A percentile compares a stretch with the other conserved stretches of the same genome.
phyloP scores from a whole-genome alignment of 257 asterid species.

The Gardenia jasminoides region DNA sequence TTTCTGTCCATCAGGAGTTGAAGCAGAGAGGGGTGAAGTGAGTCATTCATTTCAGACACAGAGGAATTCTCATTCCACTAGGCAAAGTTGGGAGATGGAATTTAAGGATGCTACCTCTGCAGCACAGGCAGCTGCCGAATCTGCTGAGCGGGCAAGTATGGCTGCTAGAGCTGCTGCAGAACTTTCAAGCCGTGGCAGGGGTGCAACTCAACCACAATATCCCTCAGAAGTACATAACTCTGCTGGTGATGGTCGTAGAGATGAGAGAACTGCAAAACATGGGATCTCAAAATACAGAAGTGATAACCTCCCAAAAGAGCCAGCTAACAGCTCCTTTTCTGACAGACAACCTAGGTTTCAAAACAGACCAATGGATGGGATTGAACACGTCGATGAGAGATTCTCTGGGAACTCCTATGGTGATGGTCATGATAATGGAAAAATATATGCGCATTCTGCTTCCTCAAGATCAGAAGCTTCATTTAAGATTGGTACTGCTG shows the following conservation, averaged over 20 bases:
- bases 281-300: slow-evolving; percentile 20
- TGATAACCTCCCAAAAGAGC: slow-evolving; percentile 35
- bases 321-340: slow-evolving; percentile 25
- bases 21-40: slow-evolving; percentile 24
- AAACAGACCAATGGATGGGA: slow-evolving; percentile 26
- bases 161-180: slow-evolving; percentile 96
- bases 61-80: slow-evolving; percentile 30
- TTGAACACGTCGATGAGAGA: slow-evolving; percentile 30
- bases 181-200: slow-evolving; percentile 50
- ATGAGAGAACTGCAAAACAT: slow-evolving; percentile 33
- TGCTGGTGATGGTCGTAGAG: slow-evolving; percentile 25
- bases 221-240: slow-evolving; percentile 40
- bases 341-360: slow-evolving; percentile 30
- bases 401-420: slow-evolving; percentile 23
- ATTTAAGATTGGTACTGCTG: slow-evolving; percentile 28
- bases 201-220: slow-evolving; percentile 37
- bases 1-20: slow-evolving; percentile 21
- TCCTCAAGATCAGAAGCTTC: slow-evolving; percentile 41
- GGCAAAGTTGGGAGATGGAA: slow-evolving; percentile 62
- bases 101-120: slow-evolving; percentile 92
- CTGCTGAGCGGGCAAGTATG: slow-evolving; percentile 85
- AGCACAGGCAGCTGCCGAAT: slow-evolving; percentile 89
- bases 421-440: slow-evolving; percentile 30
- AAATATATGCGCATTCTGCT: slow-evolving; percentile 29
- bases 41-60: slow-evolving; percentile 35